Evolutionary conservation across 164 flowering plant species (phyloP), one percentile per base, ranked within the genome.

Genomic region (Cinnamomum chago): DNA sequence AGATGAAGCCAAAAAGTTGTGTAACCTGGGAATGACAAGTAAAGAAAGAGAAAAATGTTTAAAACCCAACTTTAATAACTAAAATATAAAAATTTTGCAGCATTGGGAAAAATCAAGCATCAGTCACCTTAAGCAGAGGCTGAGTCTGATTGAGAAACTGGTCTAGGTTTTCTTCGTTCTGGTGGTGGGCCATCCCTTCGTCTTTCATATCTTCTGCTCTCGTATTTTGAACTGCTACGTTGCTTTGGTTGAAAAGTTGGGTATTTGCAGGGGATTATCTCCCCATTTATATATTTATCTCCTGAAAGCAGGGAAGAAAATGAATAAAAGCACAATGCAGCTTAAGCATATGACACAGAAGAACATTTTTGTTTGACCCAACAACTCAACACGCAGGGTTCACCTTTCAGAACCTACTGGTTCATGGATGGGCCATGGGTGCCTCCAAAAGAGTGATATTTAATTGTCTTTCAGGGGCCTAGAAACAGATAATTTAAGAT

Each of bases 201-300:
- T 81, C 99, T 87, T 67, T 85, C 97, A 68, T 95, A 93, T 58
- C 86, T 91, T 83, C 88, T 84, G 75, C 90, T 88, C 76, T 85
- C 90, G 51, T 83, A 84, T 78, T 89, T 95, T 18, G 95, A 83
- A 60, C 81, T 73, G 62, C 82, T 81, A 9, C 87, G 79, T 75
- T 86, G 88, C 86, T 89, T 95, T 58, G 99, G 98, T 79, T 93
- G 97, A 78, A 93, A 93, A 71, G 94, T 88, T 15, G 99, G 98
- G 71, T 93, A 93, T 75, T 86, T 88, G 84, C 95, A 89, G 7
- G 99, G 99, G 79, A 93, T 92, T 76, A 93, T 95, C 85, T 93
- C 99, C 40, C 99, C 99, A 81, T 95, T 93, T 6, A 95, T 75
- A 68, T 92, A 95, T 70, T 95, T 92, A 55, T 95, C 99, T 33